Evolutionary conservation across 148 eudicot genomes (phyloP).

Genomic region (Camellia japonica): DNA sequence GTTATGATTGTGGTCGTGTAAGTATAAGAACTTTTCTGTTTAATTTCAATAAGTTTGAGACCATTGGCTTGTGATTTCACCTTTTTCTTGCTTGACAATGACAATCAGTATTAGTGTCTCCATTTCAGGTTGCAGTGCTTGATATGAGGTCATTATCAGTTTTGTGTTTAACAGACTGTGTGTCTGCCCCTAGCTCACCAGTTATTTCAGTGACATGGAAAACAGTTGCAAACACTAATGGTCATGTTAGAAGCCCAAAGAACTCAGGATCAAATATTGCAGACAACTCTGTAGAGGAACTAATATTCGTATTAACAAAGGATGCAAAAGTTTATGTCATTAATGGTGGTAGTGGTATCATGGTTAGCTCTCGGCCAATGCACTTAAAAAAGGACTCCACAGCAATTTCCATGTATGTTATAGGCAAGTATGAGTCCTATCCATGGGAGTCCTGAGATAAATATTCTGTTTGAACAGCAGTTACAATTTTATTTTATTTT

Average conservation of each 20-base stretch:
- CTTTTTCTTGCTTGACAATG: neutral
- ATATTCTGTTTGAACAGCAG: neutral
- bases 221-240: constrained; percentile 22
- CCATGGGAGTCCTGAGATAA: constrained; percentile 3
- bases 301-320: constrained; percentile 50
- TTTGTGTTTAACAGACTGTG: constrained; percentile 41
- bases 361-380: constrained; percentile 44
- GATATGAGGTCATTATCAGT: constrained; percentile 54
- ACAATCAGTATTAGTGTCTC: constrained; percentile 1
- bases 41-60: neutral
- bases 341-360: constrained; percentile 43
- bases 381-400: constrained; percentile 48
- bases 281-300: constrained; percentile 41
- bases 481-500: neutral
- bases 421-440: constrained; percentile 55
- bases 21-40: constrained; percentile 23
- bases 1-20: constrained; percentile 61
- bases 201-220: constrained; percentile 40
- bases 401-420: constrained; percentile 61
- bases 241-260: constrained; percentile 36
- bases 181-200: constrained; percentile 35
- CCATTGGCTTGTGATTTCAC: neutral
- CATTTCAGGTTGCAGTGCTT: constrained; percentile 65
- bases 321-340: constrained; percentile 55
- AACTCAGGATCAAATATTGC: constrained; percentile 25